A percentile compares a stretch with the other conserved stretches of the same genome.
These are phyloP conservation scores for Chenopodium suecicum DNA, from an alignment of 148 eudicot species.

Conservation along the genomic window DNA sequence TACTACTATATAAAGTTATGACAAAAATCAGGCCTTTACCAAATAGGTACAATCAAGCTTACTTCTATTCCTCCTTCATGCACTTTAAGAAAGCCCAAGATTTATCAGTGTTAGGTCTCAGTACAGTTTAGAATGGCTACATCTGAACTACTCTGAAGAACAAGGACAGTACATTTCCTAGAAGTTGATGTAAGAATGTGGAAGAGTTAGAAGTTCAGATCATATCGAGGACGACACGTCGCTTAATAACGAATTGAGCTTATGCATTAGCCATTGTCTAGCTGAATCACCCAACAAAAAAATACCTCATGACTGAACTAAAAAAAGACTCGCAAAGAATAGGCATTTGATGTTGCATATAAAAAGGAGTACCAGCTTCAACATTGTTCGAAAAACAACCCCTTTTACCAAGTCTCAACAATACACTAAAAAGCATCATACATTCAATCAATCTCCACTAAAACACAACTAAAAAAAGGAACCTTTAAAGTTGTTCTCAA, in stretches of 20 bases:
- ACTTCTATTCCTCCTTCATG: neutral
- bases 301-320: neutral
- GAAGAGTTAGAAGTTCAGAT: neutral
- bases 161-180: no score
- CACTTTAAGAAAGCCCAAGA: neutral
- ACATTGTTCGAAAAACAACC: neutral
- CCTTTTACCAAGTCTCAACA: neutral
- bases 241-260: no score
- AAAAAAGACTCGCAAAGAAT: neutral
- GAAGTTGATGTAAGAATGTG: no score
- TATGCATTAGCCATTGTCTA: neutral
- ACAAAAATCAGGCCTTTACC: neutral
- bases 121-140: neutral
- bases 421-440: neutral
- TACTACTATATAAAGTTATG: neutral
- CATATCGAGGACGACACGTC: neutral
- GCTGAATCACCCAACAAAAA: neutral
- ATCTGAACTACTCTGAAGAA: no score
- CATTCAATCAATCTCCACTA: neutral
- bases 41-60: neutral
- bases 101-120: neutral
- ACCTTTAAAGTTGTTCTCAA: neutral
- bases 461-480: neutral
- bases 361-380: neutral
- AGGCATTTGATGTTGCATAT: neutral